Conservation (phyloP, 441 rosid species). For the Melastoma candidum region DNA sequence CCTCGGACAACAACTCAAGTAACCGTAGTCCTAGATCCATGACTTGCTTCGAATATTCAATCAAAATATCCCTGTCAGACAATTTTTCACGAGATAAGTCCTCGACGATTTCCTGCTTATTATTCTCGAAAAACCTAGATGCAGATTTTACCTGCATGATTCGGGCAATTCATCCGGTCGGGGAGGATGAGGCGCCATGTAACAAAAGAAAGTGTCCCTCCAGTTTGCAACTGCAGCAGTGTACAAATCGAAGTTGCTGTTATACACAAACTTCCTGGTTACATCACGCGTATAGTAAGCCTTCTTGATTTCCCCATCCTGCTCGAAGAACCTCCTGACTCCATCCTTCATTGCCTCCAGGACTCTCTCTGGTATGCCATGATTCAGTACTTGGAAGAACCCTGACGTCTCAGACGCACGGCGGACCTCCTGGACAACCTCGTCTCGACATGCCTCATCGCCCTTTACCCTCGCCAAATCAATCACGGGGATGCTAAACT, state of each 20-base stretch:
- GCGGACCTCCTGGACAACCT: constrained; percentile 14
- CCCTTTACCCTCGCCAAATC: constrained; percentile 20
- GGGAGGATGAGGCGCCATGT: constrained; percentile 38
- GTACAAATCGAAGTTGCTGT: constrained; percentile 34
- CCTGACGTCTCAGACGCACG: constrained; percentile 27
- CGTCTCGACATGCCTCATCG: constrained; percentile 10
- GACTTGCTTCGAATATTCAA: constrained; percentile 19
- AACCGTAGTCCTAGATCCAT: constrained; percentile 5
- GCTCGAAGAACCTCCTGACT: constrained; percentile 19
- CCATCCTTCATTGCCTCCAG: constrained; percentile 21
- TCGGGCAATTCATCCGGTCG: constrained; percentile 30
- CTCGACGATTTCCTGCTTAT: no score
- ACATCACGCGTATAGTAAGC: constrained; percentile 26
- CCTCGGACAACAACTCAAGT: constrained; percentile 24
- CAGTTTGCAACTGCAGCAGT: constrained; percentile 28
- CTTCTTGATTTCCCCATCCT: constrained; percentile 24
- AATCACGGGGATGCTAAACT: constrained; percentile 24
- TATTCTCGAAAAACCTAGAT: no score
- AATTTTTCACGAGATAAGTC: neutral
- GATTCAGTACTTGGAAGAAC: constrained; percentile 30
- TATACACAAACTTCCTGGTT: constrained; percentile 18
- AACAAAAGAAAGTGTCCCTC: constrained; percentile 33
- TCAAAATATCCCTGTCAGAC: constrained; percentile 16
- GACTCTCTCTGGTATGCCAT: constrained; percentile 18
- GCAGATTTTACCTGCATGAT: constrained; percentile 27